These are phyloP conservation scores for Sugiyamaella americana DNA, from an alignment of 805 yeast species.

Conservation along the genomic window DNA sequence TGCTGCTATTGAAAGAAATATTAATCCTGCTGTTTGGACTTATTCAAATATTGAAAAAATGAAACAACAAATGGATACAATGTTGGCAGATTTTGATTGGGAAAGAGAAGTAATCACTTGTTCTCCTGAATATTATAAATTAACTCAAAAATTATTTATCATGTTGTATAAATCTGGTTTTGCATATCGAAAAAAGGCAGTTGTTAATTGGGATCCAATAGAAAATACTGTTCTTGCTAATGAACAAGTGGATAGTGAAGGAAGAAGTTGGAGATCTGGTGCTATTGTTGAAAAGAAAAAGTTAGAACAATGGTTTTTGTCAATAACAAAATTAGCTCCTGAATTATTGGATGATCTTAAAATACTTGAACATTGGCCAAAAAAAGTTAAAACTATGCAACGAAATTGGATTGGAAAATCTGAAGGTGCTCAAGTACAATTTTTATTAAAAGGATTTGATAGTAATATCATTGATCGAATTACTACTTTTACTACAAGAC, in stretches of 20 bases:
- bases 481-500: conserved; percentile 69
- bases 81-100: conserved; percentile 92
- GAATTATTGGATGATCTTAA: conserved; percentile 61
- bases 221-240: conserved; percentile 93
- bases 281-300: conserved; percentile 80
- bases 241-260: conserved; percentile 90
- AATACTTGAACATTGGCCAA: conserved; percentile 71
- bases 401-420: conserved; percentile 91
- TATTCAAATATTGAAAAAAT: conserved; percentile 68
- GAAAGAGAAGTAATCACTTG: conserved; percentile 84
- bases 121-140: conserved; percentile 77
- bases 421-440: conserved; percentile 64
- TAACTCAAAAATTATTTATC: conserved; percentile 85
- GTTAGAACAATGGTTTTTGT: conserved; percentile 89
- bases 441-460: conserved; percentile 31
- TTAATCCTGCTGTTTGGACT: conserved; percentile 84
- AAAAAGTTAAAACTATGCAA: conserved; percentile 85
- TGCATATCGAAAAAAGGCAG: conserved; percentile 82
- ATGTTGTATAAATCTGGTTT: conserved; percentile 66
- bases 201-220: conserved; percentile 96
- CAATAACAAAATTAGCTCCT: conserved; percentile 76
- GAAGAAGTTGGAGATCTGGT: conserved; percentile 95
- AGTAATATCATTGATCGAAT: conserved; percentile 28
- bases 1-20: conserved; percentile 84
- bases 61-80: conserved; percentile 71